Conservation (phyloP, 139 green algal genomes). For the Chlamydomonas incerta region DNA sequence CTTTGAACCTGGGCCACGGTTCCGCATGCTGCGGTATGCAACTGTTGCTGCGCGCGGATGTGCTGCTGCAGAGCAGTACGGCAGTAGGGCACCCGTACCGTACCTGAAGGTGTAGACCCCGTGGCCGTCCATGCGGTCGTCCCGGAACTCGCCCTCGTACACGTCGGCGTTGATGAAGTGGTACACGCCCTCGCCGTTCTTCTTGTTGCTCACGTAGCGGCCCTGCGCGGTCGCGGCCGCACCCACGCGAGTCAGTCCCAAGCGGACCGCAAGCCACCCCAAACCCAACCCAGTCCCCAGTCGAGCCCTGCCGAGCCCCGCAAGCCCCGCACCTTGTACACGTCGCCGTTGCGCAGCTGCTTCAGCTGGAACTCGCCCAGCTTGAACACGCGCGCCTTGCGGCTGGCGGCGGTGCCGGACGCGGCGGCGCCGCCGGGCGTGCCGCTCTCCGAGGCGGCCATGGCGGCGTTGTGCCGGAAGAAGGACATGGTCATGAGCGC, state of each 20-base stretch:
- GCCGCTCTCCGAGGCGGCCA: neutral
- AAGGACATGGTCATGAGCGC: constrained; percentile 34
- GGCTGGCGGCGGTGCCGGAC: neutral
- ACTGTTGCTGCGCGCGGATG: too few species aligned
- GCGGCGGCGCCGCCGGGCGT: neutral
- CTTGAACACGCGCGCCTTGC: constrained; percentile 58
- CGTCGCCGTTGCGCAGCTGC: constrained; percentile 74
- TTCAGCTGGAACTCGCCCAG: constrained; percentile 69
- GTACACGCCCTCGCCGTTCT: constrained; percentile 77
- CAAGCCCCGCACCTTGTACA: constrained; percentile 74
- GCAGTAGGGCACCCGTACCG: too few species aligned
- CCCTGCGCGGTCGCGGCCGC: constrained; percentile 43
- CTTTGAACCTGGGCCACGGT: too few species aligned
- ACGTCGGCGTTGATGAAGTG: constrained; percentile 75
- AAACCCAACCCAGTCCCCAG: neutral
- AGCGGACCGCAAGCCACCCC: too few species aligned
- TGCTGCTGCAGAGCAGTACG: too few species aligned
- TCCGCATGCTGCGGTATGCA: too few species aligned
- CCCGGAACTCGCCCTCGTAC: constrained; percentile 78
- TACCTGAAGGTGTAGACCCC: constrained; percentile 77
- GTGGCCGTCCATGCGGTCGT: constrained; percentile 74
- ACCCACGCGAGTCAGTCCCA: too few species aligned
- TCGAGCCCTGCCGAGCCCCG: too few species aligned
- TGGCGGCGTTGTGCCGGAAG: neutral
- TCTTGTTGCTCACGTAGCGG: constrained; percentile 62